Percentiles rank a stretch among this genome's conserved stretches.
Conservation (phyloP, 495 filamentous ascomycete species). For the Penicillium alfredii region DNA sequence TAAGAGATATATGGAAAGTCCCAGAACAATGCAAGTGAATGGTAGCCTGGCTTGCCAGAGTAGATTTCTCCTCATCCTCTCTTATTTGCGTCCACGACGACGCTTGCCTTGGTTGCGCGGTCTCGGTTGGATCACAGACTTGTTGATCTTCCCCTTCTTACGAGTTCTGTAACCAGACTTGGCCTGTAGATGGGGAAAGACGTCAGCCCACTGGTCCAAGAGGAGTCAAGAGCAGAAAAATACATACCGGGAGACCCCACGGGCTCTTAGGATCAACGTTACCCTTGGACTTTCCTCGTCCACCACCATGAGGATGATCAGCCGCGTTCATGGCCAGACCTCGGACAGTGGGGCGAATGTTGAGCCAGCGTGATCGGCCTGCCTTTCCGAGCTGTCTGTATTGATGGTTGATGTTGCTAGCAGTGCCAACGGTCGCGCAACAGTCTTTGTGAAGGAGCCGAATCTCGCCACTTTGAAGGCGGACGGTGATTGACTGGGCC, state of each 20-base stretch:
- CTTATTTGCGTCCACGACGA: conserved; percentile 44
- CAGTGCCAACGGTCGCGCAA: conserved; percentile 86
- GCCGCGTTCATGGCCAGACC: conserved; percentile 96
- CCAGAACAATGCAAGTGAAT: conserved; percentile 8
- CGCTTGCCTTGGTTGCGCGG: conserved; percentile 72
- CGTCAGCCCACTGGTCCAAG: conserved; percentile 12
- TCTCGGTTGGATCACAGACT: conserved; percentile 69
- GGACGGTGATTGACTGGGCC: conserved; percentile 66
- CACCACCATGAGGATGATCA: conserved; percentile 98
- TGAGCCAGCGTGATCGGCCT: conserved; percentile 84
- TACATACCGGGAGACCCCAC: conserved; percentile 88
- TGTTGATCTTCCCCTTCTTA: conserved; percentile 69
- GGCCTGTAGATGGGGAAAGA: conserved; percentile 46
- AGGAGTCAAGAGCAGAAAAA: conserved; percentile 8
- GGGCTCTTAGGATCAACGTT: conserved; percentile 89
- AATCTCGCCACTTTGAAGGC: conserved; percentile 87
- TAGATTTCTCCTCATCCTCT: conserved; percentile 3
- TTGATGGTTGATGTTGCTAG: conserved; percentile 88
- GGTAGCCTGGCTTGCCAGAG: too few relatives aligned
- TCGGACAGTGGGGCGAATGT: conserved; percentile 88
- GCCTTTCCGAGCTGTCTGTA: conserved; percentile 91
- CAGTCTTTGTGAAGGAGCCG: conserved; percentile 83
- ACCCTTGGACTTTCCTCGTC: conserved; percentile 97
- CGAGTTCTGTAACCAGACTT: conserved; percentile 98
- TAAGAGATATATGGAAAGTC: conserved; percentile 18